Percentiles rank a stretch among this genome's conserved stretches.
phyloP scores from a whole-genome alignment of 139 green algal genomes.

The Chlamydomonas sp. region DNA sequence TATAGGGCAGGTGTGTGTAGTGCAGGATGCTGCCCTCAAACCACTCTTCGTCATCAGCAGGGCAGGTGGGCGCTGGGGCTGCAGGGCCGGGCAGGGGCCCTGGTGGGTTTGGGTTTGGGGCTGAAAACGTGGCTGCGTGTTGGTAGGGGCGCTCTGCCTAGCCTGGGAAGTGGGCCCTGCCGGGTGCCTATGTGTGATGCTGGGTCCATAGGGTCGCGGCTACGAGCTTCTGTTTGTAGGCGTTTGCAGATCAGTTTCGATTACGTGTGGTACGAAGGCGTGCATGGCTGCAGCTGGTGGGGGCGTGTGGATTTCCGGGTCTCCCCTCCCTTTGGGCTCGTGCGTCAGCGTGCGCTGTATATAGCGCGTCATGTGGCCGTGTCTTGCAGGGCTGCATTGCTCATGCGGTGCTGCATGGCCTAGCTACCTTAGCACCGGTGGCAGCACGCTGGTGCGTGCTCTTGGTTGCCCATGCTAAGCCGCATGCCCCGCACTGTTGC shows the following conservation, averaged over 20 bases:
- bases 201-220: not conserved
- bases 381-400: not conserved
- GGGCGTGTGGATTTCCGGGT: not conserved
- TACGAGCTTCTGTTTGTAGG: not conserved
- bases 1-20: no score
- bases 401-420: not conserved
- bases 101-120: not conserved
- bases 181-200: not conserved
- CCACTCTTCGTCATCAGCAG: constrained; percentile 71
- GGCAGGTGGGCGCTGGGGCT: constrained; percentile 67
- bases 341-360: not conserved
- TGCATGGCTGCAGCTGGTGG: not conserved
- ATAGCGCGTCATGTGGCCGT: no score
- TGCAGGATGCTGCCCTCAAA: constrained; percentile 31
- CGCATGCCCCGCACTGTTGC: no score
- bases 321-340: not conserved
- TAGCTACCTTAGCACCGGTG: no score
- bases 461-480: no score
- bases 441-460: no score
- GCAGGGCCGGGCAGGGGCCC: not conserved
- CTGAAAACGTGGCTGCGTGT: not conserved
- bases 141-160: no score
- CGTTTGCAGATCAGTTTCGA: not conserved
- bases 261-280: not conserved
- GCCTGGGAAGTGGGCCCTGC: not conserved